phyloP scores from a whole-genome alignment of 2,329 filamentous ascomycete genomes.

The Colletotrichum lindemuthianum region DNA sequence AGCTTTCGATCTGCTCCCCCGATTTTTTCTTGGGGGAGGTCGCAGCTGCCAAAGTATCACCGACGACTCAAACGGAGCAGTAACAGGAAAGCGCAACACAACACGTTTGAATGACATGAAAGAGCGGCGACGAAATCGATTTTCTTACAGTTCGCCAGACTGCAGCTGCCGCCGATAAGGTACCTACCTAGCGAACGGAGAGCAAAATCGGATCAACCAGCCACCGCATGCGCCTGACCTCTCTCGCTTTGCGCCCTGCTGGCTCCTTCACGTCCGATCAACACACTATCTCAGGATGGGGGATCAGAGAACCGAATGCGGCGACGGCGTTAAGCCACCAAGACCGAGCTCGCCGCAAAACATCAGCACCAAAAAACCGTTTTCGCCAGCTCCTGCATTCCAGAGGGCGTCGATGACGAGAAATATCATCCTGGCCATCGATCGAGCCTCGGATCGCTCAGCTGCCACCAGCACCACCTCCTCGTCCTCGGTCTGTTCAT shows the following conservation, averaged over 20 bases:
- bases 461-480: background rate
- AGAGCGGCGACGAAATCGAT: too few species aligned
- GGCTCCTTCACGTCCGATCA: background rate
- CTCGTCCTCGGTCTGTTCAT: slow-evolving; percentile 5
- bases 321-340: background rate
- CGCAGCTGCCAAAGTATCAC: background rate
- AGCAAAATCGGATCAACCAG: background rate
- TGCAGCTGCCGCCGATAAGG: too few species aligned
- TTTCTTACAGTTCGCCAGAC: too few species aligned
- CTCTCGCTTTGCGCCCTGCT: background rate
- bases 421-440: background rate
- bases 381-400: background rate
- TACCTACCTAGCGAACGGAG: too few species aligned
- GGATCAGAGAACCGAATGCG: background rate
- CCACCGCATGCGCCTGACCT: background rate
- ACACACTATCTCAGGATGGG: background rate
- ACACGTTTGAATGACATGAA: too few species aligned
- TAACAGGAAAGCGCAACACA: background rate
- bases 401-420: background rate
- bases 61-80: background rate
- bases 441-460: background rate
- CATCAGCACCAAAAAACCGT: background rate
- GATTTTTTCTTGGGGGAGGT: too few species aligned
- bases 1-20: too few species aligned
- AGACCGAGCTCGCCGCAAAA: background rate